Base-by-base conservation (phyloP, 352 stramenopile genomes). In the Phytophthora pini region DNA sequence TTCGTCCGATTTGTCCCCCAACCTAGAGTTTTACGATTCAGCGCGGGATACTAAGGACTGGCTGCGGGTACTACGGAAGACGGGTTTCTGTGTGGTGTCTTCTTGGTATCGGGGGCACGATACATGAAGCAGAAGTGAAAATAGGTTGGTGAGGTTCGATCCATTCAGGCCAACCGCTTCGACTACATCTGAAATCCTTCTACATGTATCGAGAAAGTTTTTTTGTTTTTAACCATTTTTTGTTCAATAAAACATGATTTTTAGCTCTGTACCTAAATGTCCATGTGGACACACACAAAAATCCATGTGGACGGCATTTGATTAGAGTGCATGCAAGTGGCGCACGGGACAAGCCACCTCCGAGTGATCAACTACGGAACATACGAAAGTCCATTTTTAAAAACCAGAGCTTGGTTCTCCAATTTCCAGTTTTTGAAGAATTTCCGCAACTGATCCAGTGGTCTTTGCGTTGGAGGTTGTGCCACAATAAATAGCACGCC, bases 1-100 rank as follows among this genome's bases (percentile, higher is more conserved):
- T 53, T 54, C 5, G 52, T 54, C 3, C 53, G 61, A 9, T 58
- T 49, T 44, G 31, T 69, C 32, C 56, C 63, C 8, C 45, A 11
- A 43, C 4, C 34, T 15, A 4, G 3, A 40, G 34, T 4, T 13
- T 5, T 15, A n/a, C 4, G 3, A 2, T 1, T 27, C 7, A 20
- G 17, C n/a, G 5, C 13, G 22, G 10, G 0, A 20, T 48, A 29
- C n/a, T 2, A 48, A 32, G 22, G 22, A 32, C 43, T 48, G 43
- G 22, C 9, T 32, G 22, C 20, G 7, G 43, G 20, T 15, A 48
- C 34, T 32, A 48, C 43, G 22, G 9, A 48, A 24, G 43, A 48
- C 20, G 43, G 43, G 22, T 6, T 48, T 48, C 22, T 48, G 8
- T 48, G 43, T 48, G 43, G 20, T 10, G 20, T 32, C 43, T 48